Evolutionary conservation across 371 early-diverging fungal genomes (phyloP).

Genomic region (Mortierella sp.): DNA sequence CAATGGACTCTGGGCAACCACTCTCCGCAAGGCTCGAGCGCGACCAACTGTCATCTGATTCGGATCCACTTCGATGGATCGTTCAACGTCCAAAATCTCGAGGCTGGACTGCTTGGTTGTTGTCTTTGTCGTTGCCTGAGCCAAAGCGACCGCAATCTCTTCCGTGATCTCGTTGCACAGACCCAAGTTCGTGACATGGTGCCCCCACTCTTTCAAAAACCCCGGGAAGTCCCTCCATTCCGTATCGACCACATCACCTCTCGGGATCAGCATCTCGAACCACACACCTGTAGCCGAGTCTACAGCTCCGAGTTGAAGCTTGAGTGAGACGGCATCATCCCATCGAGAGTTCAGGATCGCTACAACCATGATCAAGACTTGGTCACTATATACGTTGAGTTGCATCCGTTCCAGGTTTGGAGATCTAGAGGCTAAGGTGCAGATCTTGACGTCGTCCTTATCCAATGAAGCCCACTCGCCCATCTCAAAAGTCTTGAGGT

Average conservation of each 20-base stretch:
- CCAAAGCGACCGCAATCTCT: constrained; percentile 1
- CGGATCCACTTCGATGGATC: background rate
- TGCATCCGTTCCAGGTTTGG: constrained; percentile 6
- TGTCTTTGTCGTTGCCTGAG: background rate
- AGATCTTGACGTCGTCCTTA: background rate
- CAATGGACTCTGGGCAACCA: constrained; percentile 5
- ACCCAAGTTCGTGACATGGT: background rate
- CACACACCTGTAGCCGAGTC: background rate
- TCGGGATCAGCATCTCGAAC: background rate
- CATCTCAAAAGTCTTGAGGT: constrained; percentile 2
- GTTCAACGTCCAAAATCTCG: background rate
- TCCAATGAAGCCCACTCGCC: background rate
- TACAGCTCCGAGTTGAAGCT: background rate
- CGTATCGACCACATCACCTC: background rate
- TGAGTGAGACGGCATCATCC: constrained; percentile 3
- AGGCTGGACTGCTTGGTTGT: background rate
- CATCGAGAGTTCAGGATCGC: background rate
- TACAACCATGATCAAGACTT: background rate
- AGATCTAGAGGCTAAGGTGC: background rate
- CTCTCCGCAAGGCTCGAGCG: constrained; percentile 1
- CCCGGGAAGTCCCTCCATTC: background rate
- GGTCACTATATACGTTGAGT: background rate
- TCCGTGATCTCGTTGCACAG: constrained; percentile 2
- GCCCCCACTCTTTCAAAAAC: constrained; percentile 1
- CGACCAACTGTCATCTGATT: background rate